Conservation (phyloP, 2,329 filamentous ascomycete genomes). For the Clarireedia hainanense region DNA sequence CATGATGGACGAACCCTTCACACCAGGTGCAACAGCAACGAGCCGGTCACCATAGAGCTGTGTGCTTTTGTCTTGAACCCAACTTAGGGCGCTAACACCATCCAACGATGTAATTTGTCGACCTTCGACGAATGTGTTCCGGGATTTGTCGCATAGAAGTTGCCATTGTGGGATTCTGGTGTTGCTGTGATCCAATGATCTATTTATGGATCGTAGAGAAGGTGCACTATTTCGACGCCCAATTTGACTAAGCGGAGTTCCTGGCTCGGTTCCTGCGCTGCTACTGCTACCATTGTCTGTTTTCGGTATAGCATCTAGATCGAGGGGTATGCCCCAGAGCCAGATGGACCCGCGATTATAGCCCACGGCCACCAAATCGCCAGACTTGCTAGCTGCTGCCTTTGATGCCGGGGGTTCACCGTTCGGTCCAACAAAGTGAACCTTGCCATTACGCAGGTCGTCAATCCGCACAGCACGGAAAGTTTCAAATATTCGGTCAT, state of each 20-base stretch:
- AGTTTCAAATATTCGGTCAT: conserved; percentile 67
- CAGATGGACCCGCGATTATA: conserved; percentile 64
- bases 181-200: conserved; percentile 15
- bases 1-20: conserved; percentile 48
- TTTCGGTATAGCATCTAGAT: conserved; percentile 55
- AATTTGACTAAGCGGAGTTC: conserved; percentile 19
- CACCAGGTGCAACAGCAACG: conserved; percentile 65
- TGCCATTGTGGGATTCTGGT: conserved; percentile 57
- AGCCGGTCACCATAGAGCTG: conserved; percentile 48
- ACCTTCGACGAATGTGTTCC: conserved; percentile 65
- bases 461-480: conserved; percentile 72
- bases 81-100: conserved; percentile 62
- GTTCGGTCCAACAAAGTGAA: conserved; percentile 68
- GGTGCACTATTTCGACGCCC: conserved; percentile 26
- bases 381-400: conserved; percentile 59
- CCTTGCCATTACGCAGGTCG: conserved; percentile 66
- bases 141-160: conserved; percentile 53
- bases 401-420: conserved; percentile 56
- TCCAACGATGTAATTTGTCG: conserved; percentile 56
- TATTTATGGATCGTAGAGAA: conserved; percentile 21
- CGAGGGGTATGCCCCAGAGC: conserved; percentile 71
- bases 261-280: conserved; percentile 27
- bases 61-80: conserved; percentile 52
- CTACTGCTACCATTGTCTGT: conserved; percentile 23
- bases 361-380: conserved; percentile 65